phyloP scores from a whole-genome alignment of 148 eudicot species.

The Pouteria glomerata region DNA sequence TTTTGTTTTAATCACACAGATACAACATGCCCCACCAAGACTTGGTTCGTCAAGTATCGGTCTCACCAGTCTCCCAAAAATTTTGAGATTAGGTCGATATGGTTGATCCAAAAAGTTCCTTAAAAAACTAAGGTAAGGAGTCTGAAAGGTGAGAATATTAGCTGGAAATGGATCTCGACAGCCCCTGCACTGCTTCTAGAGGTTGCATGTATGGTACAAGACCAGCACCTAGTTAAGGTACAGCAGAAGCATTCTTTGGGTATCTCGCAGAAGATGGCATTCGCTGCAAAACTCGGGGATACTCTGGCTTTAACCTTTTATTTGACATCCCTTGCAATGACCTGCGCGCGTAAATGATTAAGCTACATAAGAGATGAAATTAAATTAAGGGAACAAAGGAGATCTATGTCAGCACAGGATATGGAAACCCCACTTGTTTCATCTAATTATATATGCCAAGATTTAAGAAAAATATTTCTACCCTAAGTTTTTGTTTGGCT shows the following conservation, averaged over 20 bases:
- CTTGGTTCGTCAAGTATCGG: too few relatives aligned
- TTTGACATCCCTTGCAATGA: conserved; percentile 41
- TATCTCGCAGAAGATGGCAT: conserved; percentile 53
- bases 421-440: neutral
- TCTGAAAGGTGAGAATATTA: neutral
- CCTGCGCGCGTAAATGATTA: conserved; percentile 28
- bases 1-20: too few relatives aligned
- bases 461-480: too few relatives aligned
- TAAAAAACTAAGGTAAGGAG: neutral
- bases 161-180: conserved; percentile 3
- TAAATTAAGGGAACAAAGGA: neutral
- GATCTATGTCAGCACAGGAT: neutral
- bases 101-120: neutral
- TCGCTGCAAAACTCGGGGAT: conserved; percentile 42
- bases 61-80: neutral
- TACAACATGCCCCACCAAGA: too few relatives aligned
- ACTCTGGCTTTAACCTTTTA: conserved; percentile 62
- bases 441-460: too few relatives aligned
- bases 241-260: conserved; percentile 48
- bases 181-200: neutral
- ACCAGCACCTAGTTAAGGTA: conserved; percentile 37
- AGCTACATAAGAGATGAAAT: neutral
- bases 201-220: neutral
- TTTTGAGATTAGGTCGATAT: neutral
- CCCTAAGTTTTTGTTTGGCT: too few relatives aligned